Base-by-base conservation (phyloP, 257 asterid genomes). In the Anisodus tanguticus region DNA sequence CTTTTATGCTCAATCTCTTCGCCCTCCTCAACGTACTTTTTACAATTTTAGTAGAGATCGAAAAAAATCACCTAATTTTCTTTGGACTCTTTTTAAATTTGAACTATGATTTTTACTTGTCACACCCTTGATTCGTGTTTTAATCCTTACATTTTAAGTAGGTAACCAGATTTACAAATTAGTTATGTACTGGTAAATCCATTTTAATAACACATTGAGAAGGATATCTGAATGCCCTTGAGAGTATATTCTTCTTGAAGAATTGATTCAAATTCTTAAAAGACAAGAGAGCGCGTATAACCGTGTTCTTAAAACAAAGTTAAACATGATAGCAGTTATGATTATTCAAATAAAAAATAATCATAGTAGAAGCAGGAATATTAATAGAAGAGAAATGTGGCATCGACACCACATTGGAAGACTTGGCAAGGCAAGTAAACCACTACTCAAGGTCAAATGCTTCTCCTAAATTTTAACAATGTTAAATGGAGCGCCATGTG, bases 371-470 rank as follows among this genome's bases (percentile, higher is more conserved):
- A 31, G 45, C 5, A 31, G 4, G 8, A 35, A 37, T 31, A 37
- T 16, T 15, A 39, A 39, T 39, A 37, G 39, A 6, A 69, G 49
- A 6, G 3, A 16, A 39, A 39, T 10, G 31, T 8, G 78, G 10
- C 78, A 70, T 17, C 3, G 22, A 16, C 78, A 70, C 26, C 78
- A n/a, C 2, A 15, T 6, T 3, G 51, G 19, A 68, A 41, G 31
- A 70, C 78, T 70, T 70, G 55, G 78, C 35, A 69, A 69, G 51
- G 13, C 7, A 39, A 69, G 31, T 41, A 35, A 69, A n/a, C 37
- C 5, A 9, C 4, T 60, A 69, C 22, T 69, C 45, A 71, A 71
- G 79, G 79, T 71, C 79, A 71, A 71, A 43, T 45, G 57, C 57
- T n/a, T 45, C 35, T 31, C 35, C 35, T 31, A 31, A 31, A 31